These are phyloP conservation scores for Ophiostoma montium DNA, from an alignment of 2,329 filamentous ascomycete species.

Conservation along the genomic window DNA sequence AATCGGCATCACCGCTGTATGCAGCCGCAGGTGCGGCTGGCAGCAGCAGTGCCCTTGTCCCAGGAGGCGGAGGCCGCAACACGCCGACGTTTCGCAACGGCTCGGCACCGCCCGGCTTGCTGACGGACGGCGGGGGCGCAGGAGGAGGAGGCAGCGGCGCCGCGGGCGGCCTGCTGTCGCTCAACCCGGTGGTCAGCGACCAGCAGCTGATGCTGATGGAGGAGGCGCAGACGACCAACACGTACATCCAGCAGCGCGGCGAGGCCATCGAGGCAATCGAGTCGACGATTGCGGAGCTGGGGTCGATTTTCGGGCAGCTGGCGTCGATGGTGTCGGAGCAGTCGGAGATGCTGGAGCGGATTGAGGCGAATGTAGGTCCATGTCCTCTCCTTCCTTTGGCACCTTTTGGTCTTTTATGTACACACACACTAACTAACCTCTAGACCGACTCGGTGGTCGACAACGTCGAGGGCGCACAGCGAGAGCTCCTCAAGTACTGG, in stretches of 20 bases:
- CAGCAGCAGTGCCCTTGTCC: background rate
- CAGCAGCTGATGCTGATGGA: constrained; percentile 89
- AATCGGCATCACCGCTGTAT: constrained; percentile 69
- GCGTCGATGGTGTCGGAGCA: constrained; percentile 96
- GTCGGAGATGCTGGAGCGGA: constrained; percentile 67
- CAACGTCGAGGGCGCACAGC: constrained; percentile 92
- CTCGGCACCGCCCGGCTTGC: constrained; percentile 7
- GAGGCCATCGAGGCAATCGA: constrained; percentile 97
- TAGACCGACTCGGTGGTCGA: constrained; percentile 91
- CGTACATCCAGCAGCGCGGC: constrained; percentile 84
- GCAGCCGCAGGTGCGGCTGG: constrained; percentile 41
- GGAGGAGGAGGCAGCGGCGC: constrained; percentile 18
- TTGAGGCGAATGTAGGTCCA: constrained; percentile 17
- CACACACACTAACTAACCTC: constrained; percentile 3
- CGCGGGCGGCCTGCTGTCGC: constrained; percentile 60
- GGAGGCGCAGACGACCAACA: constrained; percentile 71
- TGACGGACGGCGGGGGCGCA: background rate
- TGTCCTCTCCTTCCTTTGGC: background rate
- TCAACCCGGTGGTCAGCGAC: constrained; percentile 66
- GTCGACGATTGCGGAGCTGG: constrained; percentile 83
- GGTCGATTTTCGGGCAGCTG: constrained; percentile 43
- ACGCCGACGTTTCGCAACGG: constrained; percentile 11
- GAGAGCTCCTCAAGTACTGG: constrained; percentile 96
- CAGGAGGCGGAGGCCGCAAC: constrained; percentile 8
- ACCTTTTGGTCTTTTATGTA: no score